Base-by-base conservation (phyloP, 2,329 filamentous ascomycete genomes). In the Colletotrichum neosansevieriae region DNA sequence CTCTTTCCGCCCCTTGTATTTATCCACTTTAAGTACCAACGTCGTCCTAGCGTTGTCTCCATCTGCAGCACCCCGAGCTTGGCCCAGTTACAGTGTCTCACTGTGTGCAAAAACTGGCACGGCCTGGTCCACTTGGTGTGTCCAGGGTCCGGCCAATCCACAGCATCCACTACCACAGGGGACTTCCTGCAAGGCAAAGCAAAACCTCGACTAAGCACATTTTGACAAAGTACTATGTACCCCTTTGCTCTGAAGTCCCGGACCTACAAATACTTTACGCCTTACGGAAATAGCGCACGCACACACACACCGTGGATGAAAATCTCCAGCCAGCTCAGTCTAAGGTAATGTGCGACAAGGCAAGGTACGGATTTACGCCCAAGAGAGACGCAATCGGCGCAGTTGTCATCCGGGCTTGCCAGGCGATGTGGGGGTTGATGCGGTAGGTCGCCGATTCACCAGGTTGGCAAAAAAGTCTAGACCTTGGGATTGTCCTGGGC, bases 111-210 rank as follows among this genome's bases (percentile, higher is more conserved):
- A 24, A 42, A 17, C 13, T 24, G 21, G 63, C 34, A 47, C 19
- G 36, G 40, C 19, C 3, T 44, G 61, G 7, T 44, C 63, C 63
- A 65, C 42, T 56, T 62, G 24, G 51, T 13, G 15, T 17, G 13
- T 32, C 54, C 21, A 65, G 67, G 65, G 64, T 58, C 54, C 61
- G 54, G 21, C 32, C 61, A 59, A 56, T 65, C 61, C 65, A 59
- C 54, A 65, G 12, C 32, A 68, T 12, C 51, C 62, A 65, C 24
- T 38, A 29, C 32, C 58, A 56, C 63, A 58, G 29, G 59, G 51
- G 36, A 53, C 51, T 44, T 58, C 17, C 64, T 63, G 58, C 57
- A 59, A 24, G 42, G 57, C 42, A 44, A 34, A 47, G 17, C 56
- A 32, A 12, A 38, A 38, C 36, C 36, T 15, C 36, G 45, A 57